Conservation (phyloP, 768 basidiomycete genomes). For the Tulasnella sp. region DNA sequence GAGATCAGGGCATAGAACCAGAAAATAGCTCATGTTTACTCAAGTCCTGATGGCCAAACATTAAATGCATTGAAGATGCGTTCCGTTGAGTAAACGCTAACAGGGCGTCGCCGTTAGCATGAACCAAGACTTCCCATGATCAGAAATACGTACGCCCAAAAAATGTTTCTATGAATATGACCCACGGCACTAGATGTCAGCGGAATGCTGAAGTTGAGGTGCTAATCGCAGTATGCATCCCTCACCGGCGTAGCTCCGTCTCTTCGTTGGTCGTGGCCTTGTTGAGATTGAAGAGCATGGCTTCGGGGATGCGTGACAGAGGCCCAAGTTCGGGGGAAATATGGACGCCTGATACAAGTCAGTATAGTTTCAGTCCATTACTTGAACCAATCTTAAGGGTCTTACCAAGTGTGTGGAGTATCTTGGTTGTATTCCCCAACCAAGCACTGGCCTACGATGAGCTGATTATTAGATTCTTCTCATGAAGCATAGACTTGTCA, state of each 20-base stretch:
- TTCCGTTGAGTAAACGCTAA: conserved; percentile 5
- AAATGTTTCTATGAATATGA: neutral
- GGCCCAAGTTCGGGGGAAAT: conserved; percentile 2
- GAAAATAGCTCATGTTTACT: neutral
- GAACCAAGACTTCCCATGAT: neutral
- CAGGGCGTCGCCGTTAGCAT: neutral
- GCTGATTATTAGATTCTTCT: neutral
- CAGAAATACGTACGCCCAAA: conserved; percentile 1
- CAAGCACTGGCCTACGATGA: conserved; percentile 3
- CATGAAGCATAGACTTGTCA: neutral
- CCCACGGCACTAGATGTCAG: too few species aligned
- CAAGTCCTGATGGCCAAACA: conserved; percentile 4
- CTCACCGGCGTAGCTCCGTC: neutral
- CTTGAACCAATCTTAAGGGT: neutral
- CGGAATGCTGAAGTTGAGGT: too few species aligned
- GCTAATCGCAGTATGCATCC: neutral
- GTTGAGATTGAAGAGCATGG: neutral
- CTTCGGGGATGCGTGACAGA: neutral
- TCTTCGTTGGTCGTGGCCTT: neutral
- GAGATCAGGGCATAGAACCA: too few species aligned
- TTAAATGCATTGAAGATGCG: neutral
- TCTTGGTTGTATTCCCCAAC: neutral
- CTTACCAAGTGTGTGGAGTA: neutral
- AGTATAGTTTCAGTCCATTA: neutral
- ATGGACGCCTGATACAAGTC: conserved; percentile 1